Evolutionary conservation across 2,329 filamentous ascomycete species (phyloP).

Genomic region (Aspergillus pseudoviridinutans): DNA sequence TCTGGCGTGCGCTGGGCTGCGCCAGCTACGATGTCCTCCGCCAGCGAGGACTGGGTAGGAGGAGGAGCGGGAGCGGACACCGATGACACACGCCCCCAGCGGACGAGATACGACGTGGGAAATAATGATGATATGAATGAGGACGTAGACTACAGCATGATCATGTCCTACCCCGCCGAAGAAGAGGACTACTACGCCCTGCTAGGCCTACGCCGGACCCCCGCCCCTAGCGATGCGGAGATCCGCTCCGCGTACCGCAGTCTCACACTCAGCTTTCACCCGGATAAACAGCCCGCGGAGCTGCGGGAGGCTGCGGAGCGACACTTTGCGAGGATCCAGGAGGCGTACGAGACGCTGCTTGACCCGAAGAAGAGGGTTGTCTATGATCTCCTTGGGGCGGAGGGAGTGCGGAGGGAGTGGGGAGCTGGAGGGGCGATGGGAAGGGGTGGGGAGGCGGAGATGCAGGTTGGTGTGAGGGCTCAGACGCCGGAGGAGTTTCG

Average conservation of each 20-base stretch:
- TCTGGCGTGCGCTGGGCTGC: neutral
- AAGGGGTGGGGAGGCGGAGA: slow-evolving; percentile 24
- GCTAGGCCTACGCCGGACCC: slow-evolving; percentile 36
- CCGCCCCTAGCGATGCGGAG: slow-evolving; percentile 38
- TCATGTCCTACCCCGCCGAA: slow-evolving; percentile 24
- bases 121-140: neutral
- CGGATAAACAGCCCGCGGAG: slow-evolving; percentile 42
- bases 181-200: slow-evolving; percentile 41
- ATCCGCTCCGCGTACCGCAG: slow-evolving; percentile 44
- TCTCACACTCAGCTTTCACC: slow-evolving; percentile 43
- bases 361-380: slow-evolving; percentile 40
- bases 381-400: slow-evolving; percentile 41
- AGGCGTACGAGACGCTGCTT: slow-evolving; percentile 41
- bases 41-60: neutral
- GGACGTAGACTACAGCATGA: slow-evolving; percentile 24
- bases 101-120: neutral
- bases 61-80: neutral
- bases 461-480: slow-evolving; percentile 33
- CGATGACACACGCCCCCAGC: neutral
- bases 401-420: slow-evolving; percentile 40
- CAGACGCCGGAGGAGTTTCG: slow-evolving; percentile 39
- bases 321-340: slow-evolving; percentile 37
- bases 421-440: slow-evolving; percentile 30
- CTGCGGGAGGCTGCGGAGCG: slow-evolving; percentile 33
- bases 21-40: neutral